Conservation (phyloP, 2,329 filamentous ascomycete genomes). For the Stachybotrys echinatus region DNA sequence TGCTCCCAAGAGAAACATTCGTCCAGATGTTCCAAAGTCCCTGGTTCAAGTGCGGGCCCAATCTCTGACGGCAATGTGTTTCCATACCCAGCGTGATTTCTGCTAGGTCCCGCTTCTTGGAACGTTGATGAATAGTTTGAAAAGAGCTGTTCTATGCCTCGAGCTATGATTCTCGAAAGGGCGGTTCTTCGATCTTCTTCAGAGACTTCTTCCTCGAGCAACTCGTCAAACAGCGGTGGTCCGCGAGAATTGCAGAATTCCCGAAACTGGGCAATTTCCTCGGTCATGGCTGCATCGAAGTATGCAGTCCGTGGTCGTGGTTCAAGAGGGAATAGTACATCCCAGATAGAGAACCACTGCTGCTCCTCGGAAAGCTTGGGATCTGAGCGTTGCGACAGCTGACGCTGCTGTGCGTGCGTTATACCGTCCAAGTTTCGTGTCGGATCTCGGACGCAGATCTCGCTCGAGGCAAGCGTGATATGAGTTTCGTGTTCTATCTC, state of each 20-base stretch:
- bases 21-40: too few species aligned
- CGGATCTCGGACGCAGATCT: background rate
- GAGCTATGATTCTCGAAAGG: background rate
- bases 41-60: too few species aligned
- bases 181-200: background rate
- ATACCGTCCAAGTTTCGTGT: background rate
- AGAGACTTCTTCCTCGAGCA: background rate
- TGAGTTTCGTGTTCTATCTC: background rate
- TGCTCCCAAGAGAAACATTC: too few species aligned
- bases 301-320: constrained; percentile 15
- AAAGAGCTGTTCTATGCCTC: background rate
- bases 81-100: too few species aligned
- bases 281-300: constrained; percentile 7
- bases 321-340: constrained; percentile 14
- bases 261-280: background rate
- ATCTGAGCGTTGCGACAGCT: background rate
- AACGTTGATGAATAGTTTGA: background rate
- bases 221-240: background rate
- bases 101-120: too few species aligned
- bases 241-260: background rate
- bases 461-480: background rate
- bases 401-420: background rate
- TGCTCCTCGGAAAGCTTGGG: constrained; percentile 12
- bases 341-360: constrained; percentile 23
- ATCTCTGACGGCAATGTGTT: too few species aligned